A percentile compares a stretch with the other conserved stretches of the same genome.
Conservation (phyloP, 495 filamentous ascomycete species). For the Acidomyces sp. region DNA sequence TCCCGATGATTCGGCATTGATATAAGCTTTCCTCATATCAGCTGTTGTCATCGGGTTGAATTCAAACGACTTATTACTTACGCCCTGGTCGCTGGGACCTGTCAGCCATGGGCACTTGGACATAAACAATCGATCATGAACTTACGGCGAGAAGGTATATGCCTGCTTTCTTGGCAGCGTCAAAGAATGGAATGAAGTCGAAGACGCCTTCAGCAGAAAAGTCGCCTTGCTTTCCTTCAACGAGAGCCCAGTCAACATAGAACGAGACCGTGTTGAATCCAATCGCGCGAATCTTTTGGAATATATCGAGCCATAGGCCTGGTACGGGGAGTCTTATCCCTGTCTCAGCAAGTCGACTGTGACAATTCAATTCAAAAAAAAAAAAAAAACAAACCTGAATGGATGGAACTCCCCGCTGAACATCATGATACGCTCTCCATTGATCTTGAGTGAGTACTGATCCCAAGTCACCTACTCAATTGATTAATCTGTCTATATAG, state of each 20-base stretch:
- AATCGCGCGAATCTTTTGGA: constrained; percentile 66
- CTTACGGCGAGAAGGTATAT: constrained; percentile 69
- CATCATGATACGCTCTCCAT: constrained; percentile 57
- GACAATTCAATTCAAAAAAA: too few relatives aligned
- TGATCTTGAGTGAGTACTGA: constrained; percentile 63
- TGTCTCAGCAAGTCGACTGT: too few relatives aligned
- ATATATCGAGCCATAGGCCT: constrained; percentile 57
- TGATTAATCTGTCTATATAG: too few relatives aligned
- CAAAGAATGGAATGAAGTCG: constrained; percentile 56
- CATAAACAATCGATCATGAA: too few relatives aligned
- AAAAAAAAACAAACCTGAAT: too few relatives aligned
- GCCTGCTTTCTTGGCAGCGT: constrained; percentile 52
- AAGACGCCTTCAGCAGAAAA: constrained; percentile 61
- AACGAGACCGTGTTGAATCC: constrained; percentile 65
- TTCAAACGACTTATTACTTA: too few relatives aligned
- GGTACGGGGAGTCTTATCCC: constrained; percentile 63
- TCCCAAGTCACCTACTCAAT: too few relatives aligned
- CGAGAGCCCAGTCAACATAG: constrained; percentile 44
- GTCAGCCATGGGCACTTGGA: too few relatives aligned
- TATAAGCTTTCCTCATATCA: too few relatives aligned
- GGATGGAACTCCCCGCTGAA: constrained; percentile 41
- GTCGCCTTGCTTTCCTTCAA: constrained; percentile 60
- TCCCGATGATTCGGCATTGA: constrained; percentile 50
- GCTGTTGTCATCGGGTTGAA: too few relatives aligned
- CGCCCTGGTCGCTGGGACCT: too few relatives aligned